Percentiles rank a stretch among this genome's conserved stretches.
phyloP scores from a whole-genome alignment of 495 filamentous ascomycete genomes.

The Neurospora sp. region DNA sequence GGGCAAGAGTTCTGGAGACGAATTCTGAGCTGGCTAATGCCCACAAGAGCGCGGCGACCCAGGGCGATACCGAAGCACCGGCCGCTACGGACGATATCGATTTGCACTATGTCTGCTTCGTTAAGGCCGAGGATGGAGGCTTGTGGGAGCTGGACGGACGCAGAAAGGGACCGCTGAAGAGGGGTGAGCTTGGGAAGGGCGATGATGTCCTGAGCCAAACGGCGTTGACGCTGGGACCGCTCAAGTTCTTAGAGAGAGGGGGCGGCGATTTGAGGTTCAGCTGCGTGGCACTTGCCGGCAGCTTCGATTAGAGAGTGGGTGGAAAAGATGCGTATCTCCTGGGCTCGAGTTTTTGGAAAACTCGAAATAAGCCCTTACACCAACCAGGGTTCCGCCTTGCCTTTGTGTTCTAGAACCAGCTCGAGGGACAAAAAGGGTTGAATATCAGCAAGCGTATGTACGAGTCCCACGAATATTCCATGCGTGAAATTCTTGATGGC shows the following conservation, averaged over 20 bases:
- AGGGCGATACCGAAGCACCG: constrained; percentile 67
- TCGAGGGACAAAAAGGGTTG: background rate
- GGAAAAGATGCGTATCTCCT: background rate
- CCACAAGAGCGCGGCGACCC: constrained; percentile 57
- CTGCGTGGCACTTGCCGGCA: constrained; percentile 57
- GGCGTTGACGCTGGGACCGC: constrained; percentile 50
- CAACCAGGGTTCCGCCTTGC: background rate
- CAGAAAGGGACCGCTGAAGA: constrained; percentile 57
- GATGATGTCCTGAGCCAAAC: constrained; percentile 64
- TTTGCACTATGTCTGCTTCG: constrained; percentile 80
- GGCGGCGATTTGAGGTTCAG: constrained; percentile 64
- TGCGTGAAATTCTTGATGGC: background rate
- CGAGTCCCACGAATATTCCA: background rate
- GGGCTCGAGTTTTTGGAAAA: background rate
- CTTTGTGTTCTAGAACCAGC: background rate
- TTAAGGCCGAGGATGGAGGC: constrained; percentile 54
- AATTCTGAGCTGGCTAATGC: constrained; percentile 60
- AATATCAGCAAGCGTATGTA: background rate
- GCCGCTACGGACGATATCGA: constrained; percentile 57
- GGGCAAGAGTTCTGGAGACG: constrained; percentile 65
- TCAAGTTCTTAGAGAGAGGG: constrained; percentile 56
- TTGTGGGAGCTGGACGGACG: constrained; percentile 83
- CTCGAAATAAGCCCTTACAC: background rate
- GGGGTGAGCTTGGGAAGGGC: constrained; percentile 40
- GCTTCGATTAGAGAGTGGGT: constrained; percentile 41